phyloP scores from a whole-genome alignment of 768 basidiomycete genomes.

The Hypholoma sublateritium region DNA sequence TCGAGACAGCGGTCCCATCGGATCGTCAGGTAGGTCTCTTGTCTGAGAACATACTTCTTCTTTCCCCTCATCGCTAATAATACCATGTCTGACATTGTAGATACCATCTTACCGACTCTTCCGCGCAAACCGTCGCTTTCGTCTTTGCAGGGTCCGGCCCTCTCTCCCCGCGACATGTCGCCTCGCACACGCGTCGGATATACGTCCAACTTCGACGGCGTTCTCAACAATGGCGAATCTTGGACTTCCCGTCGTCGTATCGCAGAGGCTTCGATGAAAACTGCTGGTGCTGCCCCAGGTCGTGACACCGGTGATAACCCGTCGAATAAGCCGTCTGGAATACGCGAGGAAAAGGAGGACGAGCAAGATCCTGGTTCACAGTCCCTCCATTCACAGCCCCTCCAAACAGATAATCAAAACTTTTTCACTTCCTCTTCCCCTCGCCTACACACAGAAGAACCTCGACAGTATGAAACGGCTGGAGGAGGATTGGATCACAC shows the following conservation, averaged over 20 bases:
- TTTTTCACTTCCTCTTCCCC: constrained; percentile 14
- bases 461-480: constrained; percentile 5
- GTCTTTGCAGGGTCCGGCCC: constrained; percentile 49
- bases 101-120: constrained; percentile 52
- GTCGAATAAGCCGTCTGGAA: constrained; percentile 45
- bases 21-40: constrained; percentile 46
- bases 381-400: constrained; percentile 9
- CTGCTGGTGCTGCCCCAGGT: constrained; percentile 27
- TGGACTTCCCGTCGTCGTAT: constrained; percentile 66
- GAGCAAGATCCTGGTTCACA: constrained; percentile 16
- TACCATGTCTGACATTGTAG: constrained; percentile 30
- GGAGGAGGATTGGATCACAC: neutral
- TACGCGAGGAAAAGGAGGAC: constrained; percentile 63
- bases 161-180: constrained; percentile 65
- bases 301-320: constrained; percentile 41
- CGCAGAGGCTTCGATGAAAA: constrained; percentile 54
- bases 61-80: neutral
- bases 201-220: constrained; percentile 70
- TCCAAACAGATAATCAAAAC: constrained; percentile 7
- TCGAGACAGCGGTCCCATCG: constrained; percentile 49
- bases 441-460: constrained; percentile 13
- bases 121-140: constrained; percentile 74
- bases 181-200: constrained; percentile 65
- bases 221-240: constrained; percentile 63
- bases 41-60: constrained; percentile 4